phyloP scores from a whole-genome alignment of 2,329 filamentous ascomycete genomes.

The Pseudogymnoascus sp. region DNA sequence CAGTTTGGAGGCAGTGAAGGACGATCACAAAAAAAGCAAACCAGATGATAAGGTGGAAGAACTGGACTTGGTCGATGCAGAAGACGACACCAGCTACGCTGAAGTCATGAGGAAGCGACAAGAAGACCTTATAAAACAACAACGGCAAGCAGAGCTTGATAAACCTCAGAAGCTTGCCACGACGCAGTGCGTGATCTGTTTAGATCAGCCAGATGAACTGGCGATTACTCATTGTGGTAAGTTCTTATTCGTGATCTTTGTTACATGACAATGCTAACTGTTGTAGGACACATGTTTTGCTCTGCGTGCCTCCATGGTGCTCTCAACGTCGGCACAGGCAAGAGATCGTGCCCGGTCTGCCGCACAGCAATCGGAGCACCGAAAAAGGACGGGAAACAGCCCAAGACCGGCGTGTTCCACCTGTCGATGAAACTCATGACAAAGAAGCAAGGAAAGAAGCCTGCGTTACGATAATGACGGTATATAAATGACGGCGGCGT shows the following conservation, averaged over 20 bases:
- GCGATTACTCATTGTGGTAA: conserved; percentile 60
- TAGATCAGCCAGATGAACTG: conserved; percentile 50
- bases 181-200: conserved; percentile 60
- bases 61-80: conserved; percentile 23
- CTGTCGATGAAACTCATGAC: conserved; percentile 57
- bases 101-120: conserved; percentile 20
- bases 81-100: conserved; percentile 22
- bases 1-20: background rate
- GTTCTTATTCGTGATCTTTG: conserved; percentile 20
- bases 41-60: conserved; percentile 16
- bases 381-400: conserved; percentile 29
- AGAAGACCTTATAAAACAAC: conserved; percentile 26
- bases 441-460: conserved; percentile 43
- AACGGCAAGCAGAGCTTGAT: conserved; percentile 38
- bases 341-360: conserved; percentile 53
- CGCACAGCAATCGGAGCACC: conserved; percentile 39
- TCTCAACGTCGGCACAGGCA: conserved; percentile 46
- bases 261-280: background rate
- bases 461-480: conserved; percentile 15
- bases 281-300: conserved; percentile 54
- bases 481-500: conserved; percentile 7
- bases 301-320: conserved; percentile 53
- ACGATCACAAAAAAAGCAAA: conserved; percentile 10
- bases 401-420: conserved; percentile 43
- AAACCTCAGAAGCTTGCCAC: conserved; percentile 41